Conservation (phyloP, 129 eudicot genomes). For the Lactuca sativa region DNA sequence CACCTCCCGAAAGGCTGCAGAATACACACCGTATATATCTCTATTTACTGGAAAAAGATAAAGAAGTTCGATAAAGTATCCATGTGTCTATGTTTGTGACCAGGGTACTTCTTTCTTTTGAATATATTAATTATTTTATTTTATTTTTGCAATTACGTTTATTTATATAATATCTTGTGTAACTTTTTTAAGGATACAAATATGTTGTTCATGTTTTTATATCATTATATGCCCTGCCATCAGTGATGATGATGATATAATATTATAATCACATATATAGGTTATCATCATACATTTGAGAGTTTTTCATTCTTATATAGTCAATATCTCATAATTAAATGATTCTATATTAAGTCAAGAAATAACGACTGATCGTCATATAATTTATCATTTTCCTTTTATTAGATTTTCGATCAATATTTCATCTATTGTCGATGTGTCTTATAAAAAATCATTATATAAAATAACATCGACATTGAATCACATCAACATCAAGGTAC, state of each 20-base stretch:
- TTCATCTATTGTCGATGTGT: too few relatives aligned
- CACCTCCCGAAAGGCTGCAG: conserved; percentile 36
- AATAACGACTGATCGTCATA: background rate
- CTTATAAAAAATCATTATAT: too few relatives aligned
- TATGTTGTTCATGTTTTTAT: conserved; percentile 11
- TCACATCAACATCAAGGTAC: too few relatives aligned
- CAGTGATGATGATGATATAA: background rate
- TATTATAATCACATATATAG: background rate
- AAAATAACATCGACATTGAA: too few relatives aligned
- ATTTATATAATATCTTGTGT: background rate
- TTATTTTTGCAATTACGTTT: conserved; percentile 1
- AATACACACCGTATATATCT: conserved; percentile 27
- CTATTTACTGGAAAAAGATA: conserved; percentile 22
- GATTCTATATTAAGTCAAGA: conserved; percentile 20
- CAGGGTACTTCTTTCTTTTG: background rate
- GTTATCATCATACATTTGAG: conserved; percentile 3
- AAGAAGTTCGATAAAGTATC: conserved; percentile 15
- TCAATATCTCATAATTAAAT: background rate
- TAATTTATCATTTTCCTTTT: background rate
- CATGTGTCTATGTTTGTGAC: conserved; percentile 31
- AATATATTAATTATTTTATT: background rate
- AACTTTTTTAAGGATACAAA: conserved; percentile 1
- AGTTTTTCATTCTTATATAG: background rate
- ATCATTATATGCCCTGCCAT: background rate
- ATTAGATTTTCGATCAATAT: too few relatives aligned